These are phyloP conservation scores for Solanum sitiens DNA, from an alignment of 257 asterid species.

Conservation along the genomic window DNA sequence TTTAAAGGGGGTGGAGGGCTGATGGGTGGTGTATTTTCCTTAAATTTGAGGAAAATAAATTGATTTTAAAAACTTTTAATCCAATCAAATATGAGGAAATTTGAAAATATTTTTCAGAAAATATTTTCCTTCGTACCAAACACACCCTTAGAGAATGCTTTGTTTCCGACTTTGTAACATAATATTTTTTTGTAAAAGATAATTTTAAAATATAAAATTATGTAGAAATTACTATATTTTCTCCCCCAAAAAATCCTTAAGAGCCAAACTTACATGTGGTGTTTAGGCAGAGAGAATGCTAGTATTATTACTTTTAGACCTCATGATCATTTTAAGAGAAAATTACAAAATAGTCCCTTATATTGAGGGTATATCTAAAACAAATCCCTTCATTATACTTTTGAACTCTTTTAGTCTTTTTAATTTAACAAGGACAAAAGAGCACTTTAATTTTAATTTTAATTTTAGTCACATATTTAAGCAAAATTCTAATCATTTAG, in stretches of 20 bases:
- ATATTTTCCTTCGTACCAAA: too few relatives aligned
- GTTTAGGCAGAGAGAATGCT: neutral
- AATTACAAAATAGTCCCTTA: neutral
- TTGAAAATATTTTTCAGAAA: too few relatives aligned
- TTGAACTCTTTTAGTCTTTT: neutral
- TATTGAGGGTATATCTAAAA: neutral
- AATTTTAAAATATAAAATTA: too few relatives aligned
- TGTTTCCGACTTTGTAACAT: neutral
- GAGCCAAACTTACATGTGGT: neutral
- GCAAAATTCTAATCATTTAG: neutral
- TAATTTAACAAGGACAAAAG: neutral
- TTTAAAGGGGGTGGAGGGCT: too few relatives aligned
- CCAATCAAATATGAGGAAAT: too few relatives aligned
- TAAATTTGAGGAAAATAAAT: too few relatives aligned
- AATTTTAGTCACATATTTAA: neutral
- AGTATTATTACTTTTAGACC: neutral
- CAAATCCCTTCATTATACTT: neutral
- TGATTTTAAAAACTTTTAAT: too few relatives aligned
- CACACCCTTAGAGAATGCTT: neutral
- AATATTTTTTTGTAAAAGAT: too few relatives aligned
- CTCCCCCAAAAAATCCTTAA: neutral
- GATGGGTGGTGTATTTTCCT: too few relatives aligned
- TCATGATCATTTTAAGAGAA: neutral
- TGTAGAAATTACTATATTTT: too few relatives aligned
- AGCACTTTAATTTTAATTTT: neutral